phyloP scores from a whole-genome alignment of 345 rosid genomes.

The Draba incana region DNA sequence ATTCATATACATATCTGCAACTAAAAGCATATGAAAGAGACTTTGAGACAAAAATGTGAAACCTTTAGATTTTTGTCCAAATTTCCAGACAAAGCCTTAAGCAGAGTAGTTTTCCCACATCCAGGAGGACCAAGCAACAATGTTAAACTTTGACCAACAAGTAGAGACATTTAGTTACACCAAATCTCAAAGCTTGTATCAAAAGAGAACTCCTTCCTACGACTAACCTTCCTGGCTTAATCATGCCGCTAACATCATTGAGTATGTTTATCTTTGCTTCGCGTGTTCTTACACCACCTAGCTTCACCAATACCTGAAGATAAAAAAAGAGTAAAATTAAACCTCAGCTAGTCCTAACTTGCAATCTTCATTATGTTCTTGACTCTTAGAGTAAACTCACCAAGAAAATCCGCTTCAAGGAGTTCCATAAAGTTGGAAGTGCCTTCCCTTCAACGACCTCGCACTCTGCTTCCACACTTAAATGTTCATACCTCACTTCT shows the following conservation, averaged over 20 bases:
- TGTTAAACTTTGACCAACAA: slow-evolving; percentile 53
- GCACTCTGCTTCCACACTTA: slow-evolving; percentile 66
- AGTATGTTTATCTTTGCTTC: slow-evolving; percentile 61
- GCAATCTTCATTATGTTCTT: neutral
- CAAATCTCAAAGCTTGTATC: slow-evolving; percentile 2
- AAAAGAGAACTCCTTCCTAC: neutral
- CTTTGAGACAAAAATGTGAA: neutral
- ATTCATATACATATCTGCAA: slow-evolving; percentile 2
- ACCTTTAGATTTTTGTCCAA: slow-evolving; percentile 59
- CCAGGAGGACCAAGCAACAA: slow-evolving; percentile 85
- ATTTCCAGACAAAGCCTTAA: slow-evolving; percentile 74
- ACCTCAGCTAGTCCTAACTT: neutral
- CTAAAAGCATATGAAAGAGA: neutral
- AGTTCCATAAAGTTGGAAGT: slow-evolving; percentile 80
- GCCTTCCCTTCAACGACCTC: slow-evolving; percentile 72
- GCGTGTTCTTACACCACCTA: slow-evolving; percentile 44
- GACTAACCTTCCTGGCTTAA: slow-evolving; percentile 69
- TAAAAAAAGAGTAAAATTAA: neutral
- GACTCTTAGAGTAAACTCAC: slow-evolving; percentile 46
- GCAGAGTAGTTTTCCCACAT: slow-evolving; percentile 69
- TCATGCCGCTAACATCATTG: slow-evolving; percentile 55
- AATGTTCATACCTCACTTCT: slow-evolving; percentile 63
- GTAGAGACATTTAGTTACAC: slow-evolving; percentile 10
- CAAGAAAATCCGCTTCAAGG: slow-evolving; percentile 45
- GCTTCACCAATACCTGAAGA: slow-evolving; percentile 49